Base-by-base conservation (phyloP, 2,329 filamentous ascomycete species). In the Aspergillus viridinutans region DNA sequence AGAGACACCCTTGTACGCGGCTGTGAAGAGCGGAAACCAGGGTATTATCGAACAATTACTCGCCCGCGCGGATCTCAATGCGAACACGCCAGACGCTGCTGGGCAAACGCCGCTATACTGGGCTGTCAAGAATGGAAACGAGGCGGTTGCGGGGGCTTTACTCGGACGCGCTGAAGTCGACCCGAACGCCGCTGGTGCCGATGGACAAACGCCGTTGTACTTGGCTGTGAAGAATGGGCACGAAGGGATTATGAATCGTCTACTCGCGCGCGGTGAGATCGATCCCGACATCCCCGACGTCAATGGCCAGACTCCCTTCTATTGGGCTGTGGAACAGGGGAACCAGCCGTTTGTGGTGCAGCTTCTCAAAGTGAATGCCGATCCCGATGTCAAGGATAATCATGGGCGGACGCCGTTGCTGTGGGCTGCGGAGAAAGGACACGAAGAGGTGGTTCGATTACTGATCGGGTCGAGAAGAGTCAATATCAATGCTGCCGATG, bases 401-500 rank as follows among this genome's bases (percentile, higher is more conserved):
- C 28, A 56, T 43, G 60, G 59, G 45, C 54, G 61, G 25, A 59
- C 66, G 10, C 56, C 66, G 25, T 53, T 67, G 21, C 25, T 58
- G 7, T 63, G 58, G 57, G 64, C 61, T 2, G 61, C 60, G 10
- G 56, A 61, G 14, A 60, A 65, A 17, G 63, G 63, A 6, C 62
- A 64, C 25, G 57, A 59, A 45, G 63, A 61, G 35, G 60, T 71
- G 10, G 63, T 68, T 4, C 59, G 58, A 26, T 54, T 69, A 49
- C 61, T 72, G 23, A 51, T 72, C 8, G 59, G 55, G n/a, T 63
- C 59, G n/a, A 55, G 56, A 20, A 61, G 54, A 40, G 54, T 64
- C 17, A 53, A 62, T n/a, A 49, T 62, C n/a, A 55, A 69, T 50
- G 56, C 52, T 23, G 50, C 52, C 2, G 67, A 67, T 54, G 58